Conservation (phyloP, 2,329 filamentous ascomycete species). For the Diaporthe sp. region DNA sequence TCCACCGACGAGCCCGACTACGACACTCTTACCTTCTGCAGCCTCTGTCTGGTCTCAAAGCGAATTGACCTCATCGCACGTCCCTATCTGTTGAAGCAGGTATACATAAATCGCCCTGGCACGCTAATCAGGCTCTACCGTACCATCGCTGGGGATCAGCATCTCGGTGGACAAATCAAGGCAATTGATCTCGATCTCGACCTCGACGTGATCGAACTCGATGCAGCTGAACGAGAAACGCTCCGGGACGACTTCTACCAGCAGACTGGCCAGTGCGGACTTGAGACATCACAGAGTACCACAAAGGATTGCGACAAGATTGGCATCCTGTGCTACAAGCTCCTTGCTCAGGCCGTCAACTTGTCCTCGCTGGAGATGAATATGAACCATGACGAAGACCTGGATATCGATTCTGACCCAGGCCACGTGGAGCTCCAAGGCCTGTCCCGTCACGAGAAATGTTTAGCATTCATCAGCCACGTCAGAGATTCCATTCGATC, state of each 20-base stretch:
- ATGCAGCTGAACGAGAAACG: background rate
- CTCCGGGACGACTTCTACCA: background rate
- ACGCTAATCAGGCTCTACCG: background rate
- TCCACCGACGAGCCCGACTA: background rate
- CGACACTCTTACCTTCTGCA: background rate
- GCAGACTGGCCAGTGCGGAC: too few relatives aligned
- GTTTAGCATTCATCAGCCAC: background rate
- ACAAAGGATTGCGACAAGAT: background rate
- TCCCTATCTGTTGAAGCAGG: background rate
- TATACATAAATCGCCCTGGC: background rate
- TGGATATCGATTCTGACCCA: background rate
- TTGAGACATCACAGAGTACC: background rate
- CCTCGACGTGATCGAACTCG: background rate
- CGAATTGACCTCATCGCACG: background rate
- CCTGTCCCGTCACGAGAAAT: fast-evolving
- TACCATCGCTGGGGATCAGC: background rate
- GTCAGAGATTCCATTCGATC: background rate
- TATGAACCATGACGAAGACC: background rate
- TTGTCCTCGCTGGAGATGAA: background rate
- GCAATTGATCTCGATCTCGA: background rate
- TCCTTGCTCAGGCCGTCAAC: background rate
- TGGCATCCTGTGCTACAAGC: background rate
- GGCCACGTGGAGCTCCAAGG: background rate
- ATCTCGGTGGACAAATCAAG: background rate
- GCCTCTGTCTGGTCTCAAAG: background rate